phyloP scores from a whole-genome alignment of 176 grass and related monocot genomes.

The Phyllostachys edulis region DNA sequence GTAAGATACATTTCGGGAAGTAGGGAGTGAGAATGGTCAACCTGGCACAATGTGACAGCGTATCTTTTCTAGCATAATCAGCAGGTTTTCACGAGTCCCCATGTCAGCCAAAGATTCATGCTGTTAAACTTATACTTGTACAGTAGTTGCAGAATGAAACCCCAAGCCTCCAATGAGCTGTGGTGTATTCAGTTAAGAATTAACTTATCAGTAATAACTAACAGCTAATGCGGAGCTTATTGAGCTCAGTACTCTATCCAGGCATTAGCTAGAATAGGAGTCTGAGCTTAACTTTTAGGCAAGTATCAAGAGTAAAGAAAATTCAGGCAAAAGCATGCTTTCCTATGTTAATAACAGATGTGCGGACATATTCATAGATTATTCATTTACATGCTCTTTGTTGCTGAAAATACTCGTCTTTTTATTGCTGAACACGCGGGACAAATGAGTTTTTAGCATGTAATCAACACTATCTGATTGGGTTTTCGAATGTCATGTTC shows the following conservation, averaged over 20 bases:
- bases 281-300: slow-evolving; percentile 4
- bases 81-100: background rate
- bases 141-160: background rate
- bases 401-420: background rate
- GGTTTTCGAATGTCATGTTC: slow-evolving; percentile 9
- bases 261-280: background rate
- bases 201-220: background rate
- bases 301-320: background rate
- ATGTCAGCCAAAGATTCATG: background rate
- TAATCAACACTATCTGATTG: background rate
- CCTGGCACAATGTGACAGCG: background rate
- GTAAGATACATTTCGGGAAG: too few species aligned
- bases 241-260: background rate
- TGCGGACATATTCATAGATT: background rate
- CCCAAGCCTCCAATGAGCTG: background rate
- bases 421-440: background rate
- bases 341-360: background rate
- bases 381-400: background rate
- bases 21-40: background rate
- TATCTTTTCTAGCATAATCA: background rate
- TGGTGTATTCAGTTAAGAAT: background rate
- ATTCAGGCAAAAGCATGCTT: background rate
- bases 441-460: background rate
- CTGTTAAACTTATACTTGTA: background rate
- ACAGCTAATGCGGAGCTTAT: background rate